Evolutionary conservation across 2,329 filamentous ascomycete species (phyloP).

Genomic region (Verticillium klebahnii): DNA sequence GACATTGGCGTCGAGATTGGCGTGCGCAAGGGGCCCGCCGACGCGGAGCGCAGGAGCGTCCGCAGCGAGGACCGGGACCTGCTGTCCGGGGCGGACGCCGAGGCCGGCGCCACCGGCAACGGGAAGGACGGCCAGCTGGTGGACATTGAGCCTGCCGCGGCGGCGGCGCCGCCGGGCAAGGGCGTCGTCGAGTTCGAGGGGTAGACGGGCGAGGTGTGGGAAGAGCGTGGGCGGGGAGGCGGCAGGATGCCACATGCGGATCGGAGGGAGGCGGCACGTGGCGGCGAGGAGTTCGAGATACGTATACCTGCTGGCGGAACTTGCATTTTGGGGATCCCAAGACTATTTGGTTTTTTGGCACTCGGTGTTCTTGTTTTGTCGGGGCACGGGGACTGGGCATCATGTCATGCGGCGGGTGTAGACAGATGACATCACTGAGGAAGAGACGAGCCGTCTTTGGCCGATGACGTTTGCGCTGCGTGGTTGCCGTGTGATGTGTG

Average conservation of each 20-base stretch:
- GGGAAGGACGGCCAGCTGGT: constrained; percentile 27
- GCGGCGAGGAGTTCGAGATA: not conserved
- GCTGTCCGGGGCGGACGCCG: constrained; percentile 69
- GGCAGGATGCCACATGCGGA: not conserved
- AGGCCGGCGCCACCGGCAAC: constrained; percentile 46
- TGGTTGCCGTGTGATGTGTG: not conserved
- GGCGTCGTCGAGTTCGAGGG: constrained; percentile 40
- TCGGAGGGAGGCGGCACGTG: not conserved
- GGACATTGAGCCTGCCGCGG: constrained; percentile 23
- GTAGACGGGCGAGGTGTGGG: not conserved
- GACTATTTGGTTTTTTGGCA: not conserved
- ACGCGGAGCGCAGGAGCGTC: constrained; percentile 59
- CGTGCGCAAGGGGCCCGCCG: constrained; percentile 32
- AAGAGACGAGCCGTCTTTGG: not conserved
- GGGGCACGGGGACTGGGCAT: not conserved
- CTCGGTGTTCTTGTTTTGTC: not conserved
- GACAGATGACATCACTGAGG: not conserved
- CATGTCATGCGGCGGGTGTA: not conserved
- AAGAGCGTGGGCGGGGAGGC: not conserved
- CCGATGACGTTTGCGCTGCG: not conserved
- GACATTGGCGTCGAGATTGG: constrained; percentile 40
- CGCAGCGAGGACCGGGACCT: constrained; percentile 65
- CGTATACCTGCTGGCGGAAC: not conserved
- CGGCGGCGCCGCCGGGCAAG: constrained; percentile 23
- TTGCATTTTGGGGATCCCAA: not conserved